phyloP scores from a whole-genome alignment of 441 rosid species.

The Populus tomentosa region DNA sequence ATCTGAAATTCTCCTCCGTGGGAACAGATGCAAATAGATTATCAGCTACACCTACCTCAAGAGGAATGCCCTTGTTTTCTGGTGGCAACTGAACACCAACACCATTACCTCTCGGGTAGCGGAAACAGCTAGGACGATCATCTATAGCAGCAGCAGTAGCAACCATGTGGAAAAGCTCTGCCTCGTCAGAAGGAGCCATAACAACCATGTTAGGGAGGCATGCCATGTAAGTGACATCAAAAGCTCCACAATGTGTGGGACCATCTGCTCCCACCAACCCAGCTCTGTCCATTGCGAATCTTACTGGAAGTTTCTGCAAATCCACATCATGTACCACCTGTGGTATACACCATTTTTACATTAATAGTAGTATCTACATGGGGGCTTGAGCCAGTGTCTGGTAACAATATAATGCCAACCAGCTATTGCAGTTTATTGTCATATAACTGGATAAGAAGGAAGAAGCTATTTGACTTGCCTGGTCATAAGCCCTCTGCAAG shows the following conservation, averaged over 20 bases:
- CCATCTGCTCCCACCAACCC: conserved; percentile 98
- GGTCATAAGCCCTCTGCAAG: conserved; percentile 94
- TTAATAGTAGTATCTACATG: background rate
- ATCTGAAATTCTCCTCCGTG: too few relatives aligned
- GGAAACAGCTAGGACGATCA: conserved; percentile 93
- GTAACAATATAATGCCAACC: background rate
- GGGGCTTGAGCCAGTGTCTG: background rate
- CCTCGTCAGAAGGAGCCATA: conserved; percentile 95
- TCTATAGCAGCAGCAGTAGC: conserved; percentile 89
- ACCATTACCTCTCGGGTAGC: conserved; percentile 93
- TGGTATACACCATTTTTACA: conserved; percentile 2
- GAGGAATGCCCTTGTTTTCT: conserved; percentile 76
- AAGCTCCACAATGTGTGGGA: conserved; percentile 91
- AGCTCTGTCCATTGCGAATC: conserved; percentile 97
- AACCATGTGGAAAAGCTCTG: conserved; percentile 93
- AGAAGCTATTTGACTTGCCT: conserved; percentile 43
- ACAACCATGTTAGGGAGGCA: conserved; percentile 98
- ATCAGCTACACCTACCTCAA: conserved; percentile 45
- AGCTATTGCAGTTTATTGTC: background rate
- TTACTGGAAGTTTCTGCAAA: conserved; percentile 85
- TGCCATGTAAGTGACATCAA: conserved; percentile 91
- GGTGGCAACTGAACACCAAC: conserved; percentile 67
- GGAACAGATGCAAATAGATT: background rate
- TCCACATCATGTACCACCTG: conserved; percentile 97
- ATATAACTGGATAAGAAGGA: background rate